phyloP scores from a whole-genome alignment of 192 early-diverging fungal species.

The Umbelopsis vinacea region DNA sequence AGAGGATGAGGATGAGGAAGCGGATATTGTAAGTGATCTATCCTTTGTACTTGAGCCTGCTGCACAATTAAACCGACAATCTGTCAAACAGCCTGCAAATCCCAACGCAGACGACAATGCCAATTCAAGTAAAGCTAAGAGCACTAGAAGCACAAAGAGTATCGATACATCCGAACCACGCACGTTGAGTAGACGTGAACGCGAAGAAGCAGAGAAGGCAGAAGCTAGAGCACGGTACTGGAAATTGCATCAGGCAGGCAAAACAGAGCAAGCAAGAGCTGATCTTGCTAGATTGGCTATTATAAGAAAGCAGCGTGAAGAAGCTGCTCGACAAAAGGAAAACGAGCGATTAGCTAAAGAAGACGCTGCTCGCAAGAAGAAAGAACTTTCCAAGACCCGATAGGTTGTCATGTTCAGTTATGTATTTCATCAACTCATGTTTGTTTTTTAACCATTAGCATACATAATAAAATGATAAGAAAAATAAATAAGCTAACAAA shows the following conservation, averaged over 20 bases:
- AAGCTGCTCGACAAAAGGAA: constrained; percentile 51
- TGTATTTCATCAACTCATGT: too few species aligned
- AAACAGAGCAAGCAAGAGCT: constrained; percentile 58
- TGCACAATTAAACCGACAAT: not conserved
- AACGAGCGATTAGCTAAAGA: constrained; percentile 37
- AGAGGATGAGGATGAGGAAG: constrained; percentile 13
- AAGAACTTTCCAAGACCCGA: constrained; percentile 9
- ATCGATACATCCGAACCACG: constrained; percentile 16
- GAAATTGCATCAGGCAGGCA: constrained; percentile 56
- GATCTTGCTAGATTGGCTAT: constrained; percentile 56
- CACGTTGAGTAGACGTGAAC: constrained; percentile 22
- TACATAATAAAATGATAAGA: not conserved
- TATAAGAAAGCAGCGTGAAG: constrained; percentile 56
- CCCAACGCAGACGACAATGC: constrained; percentile 11
- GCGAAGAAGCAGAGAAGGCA: constrained; percentile 58
- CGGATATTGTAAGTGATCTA: not conserved
- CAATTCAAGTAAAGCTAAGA: not conserved
- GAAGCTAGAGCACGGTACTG: constrained; percentile 52
- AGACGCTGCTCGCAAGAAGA: constrained; percentile 24
- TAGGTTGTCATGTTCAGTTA: not conserved
- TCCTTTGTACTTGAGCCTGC: not conserved
- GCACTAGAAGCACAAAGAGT: constrained; percentile 5
- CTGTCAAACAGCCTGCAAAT: constrained; percentile 6
- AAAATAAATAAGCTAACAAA: not conserved
- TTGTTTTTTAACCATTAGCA: not conserved